Base-by-base conservation (phyloP, 2,329 filamentous ascomycete species). In the Penicillium sp. region DNA sequence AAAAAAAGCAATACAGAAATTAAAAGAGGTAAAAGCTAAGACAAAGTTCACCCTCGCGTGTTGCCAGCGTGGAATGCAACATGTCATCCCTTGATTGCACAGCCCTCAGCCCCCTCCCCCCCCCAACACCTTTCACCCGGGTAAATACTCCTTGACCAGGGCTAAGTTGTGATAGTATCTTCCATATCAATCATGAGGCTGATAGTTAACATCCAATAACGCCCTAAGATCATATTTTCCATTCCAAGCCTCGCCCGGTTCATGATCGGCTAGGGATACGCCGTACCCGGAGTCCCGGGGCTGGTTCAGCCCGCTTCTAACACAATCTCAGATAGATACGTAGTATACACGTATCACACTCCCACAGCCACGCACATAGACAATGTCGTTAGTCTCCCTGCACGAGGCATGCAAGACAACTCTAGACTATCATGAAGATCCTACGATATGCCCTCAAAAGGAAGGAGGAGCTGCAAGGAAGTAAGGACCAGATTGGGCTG, bases 61-160 rank as follows among this genome's bases (percentile, higher is more conserved):
- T 59, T 45, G 43, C 46, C 55, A 28, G 30, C 43, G 40, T 58
- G 60, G 61, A 65, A 65, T 64, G 63, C 54, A 55, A 57, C 58
- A 63, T 61, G 59, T 62, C 60, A 65, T 64, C 61, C 61, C 61
- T 64, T 64, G 61, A 63, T 65, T 63, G 57, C 59, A 63, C 60
- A 59, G 62, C 62, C 63, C n/a, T n/a, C n/a, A n/a, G n/a, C n/a
- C n/a, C n/a, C n/a, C n/a, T n/a, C n/a, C 53, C 16, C 31, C 16
- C 11, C 14, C 57, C 53, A 44, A 28, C 11, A 44, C 28, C 37
- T 44, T 50, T 50, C 16, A 14, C 48, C 48, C 38, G 48, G 48
- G 48, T 17, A 50, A 26, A 43, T 42, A 37, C 37, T 40, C 11
- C 12, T 14, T 31, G 5, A 31, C 12, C 12, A 14, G 30, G 11